Conservation (phyloP, 768 basidiomycete genomes). For the Panaeolus cyanescens region DNA sequence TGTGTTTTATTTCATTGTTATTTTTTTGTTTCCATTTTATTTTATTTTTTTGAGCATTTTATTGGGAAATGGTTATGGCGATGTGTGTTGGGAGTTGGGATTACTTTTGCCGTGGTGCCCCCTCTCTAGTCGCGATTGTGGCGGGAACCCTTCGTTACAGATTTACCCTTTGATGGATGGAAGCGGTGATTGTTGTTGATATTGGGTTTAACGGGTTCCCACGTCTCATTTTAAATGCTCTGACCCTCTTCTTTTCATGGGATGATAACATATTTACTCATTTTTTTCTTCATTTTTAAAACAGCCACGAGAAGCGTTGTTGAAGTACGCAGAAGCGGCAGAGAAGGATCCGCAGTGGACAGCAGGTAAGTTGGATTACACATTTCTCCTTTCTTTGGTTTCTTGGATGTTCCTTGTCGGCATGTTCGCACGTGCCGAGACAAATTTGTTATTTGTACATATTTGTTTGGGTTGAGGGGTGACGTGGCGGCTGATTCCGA, state of each 20-base stretch:
- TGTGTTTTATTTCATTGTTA: conserved; percentile 3
- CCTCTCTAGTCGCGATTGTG: conserved; percentile 4
- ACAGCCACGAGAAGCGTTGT: conserved; percentile 94
- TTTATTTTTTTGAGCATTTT: conserved; percentile 10
- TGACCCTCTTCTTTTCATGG: background rate
- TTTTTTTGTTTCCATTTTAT: background rate
- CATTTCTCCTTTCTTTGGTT: conserved; percentile 9
- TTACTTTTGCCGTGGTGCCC: conserved; percentile 6
- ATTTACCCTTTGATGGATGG: conserved; percentile 27
- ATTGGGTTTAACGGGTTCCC: conserved; percentile 19
- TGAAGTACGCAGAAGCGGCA: conserved; percentile 84
- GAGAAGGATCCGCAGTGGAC: conserved; percentile 86
- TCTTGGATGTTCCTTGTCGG: conserved; percentile 19
- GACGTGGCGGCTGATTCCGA: conserved; percentile 67
- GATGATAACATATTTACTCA: conserved; percentile 5
- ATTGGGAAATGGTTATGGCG: conserved; percentile 10
- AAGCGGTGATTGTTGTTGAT: conserved; percentile 19
- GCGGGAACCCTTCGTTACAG: conserved; percentile 18
- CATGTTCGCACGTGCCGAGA: conserved; percentile 32
- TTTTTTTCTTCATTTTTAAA: conserved; percentile 22
- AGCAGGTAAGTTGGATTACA: conserved; percentile 62
- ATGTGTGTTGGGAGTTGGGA: background rate
- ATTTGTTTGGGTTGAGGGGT: conserved; percentile 50
- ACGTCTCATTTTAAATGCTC: conserved; percentile 24
- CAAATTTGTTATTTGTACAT: conserved; percentile 38